phyloP scores from a whole-genome alignment of 768 basidiomycete genomes.

The Psilocybe cubensis region DNA sequence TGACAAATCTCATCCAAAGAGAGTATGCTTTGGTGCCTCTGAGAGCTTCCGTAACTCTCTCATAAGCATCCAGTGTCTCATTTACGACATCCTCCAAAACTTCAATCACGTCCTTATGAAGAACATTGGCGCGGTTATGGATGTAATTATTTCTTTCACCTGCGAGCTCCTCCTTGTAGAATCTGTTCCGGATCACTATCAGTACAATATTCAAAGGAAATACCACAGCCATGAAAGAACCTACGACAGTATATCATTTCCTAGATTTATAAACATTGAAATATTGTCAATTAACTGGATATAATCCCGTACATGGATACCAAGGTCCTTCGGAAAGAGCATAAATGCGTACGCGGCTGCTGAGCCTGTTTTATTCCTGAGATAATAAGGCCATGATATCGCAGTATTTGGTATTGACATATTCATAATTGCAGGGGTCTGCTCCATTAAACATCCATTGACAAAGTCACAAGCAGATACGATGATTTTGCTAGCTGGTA shows the following conservation, averaged over 20 bases:
- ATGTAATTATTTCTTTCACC: conserved; percentile 9
- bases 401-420: not conserved
- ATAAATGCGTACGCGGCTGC: conserved; percentile 4
- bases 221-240: too few relatives aligned
- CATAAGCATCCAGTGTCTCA: not conserved
- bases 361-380: conserved; percentile 6
- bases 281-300: conserved; percentile 9
- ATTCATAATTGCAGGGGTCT: not conserved
- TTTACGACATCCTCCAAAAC: not conserved
- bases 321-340: conserved; percentile 1
- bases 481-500: conserved; percentile 6
- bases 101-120: not conserved
- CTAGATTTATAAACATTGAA: not conserved
- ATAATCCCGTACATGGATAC: conserved; percentile 2
- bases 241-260: conserved; percentile 11
- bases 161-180: conserved; percentile 6
- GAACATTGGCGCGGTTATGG: not conserved
- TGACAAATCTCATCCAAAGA: conserved; percentile 2
- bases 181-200: not conserved
- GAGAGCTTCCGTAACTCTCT: conserved; percentile 3
- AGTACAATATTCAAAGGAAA: not conserved
- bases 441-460: conserved; percentile 6
- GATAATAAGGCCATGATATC: conserved; percentile 5
- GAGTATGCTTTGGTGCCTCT: not conserved
- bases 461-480: conserved; percentile 4